Evolutionary conservation across 2,329 filamentous ascomycete species (phyloP).

Genomic region (Fusarium scirpi): DNA sequence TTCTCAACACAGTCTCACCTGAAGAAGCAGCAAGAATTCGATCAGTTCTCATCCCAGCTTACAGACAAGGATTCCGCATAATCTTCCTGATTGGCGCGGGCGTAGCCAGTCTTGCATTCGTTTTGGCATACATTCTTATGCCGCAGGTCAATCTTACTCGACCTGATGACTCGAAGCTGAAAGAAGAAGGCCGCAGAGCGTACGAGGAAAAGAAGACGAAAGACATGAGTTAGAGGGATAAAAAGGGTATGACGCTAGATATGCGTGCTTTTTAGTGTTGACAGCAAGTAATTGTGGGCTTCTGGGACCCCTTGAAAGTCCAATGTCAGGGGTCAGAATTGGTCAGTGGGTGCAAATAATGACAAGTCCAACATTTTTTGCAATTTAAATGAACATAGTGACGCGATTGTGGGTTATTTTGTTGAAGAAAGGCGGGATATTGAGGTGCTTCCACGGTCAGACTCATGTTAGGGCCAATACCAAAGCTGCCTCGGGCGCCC

Average conservation of each 20-base stretch:
- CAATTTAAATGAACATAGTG: background rate
- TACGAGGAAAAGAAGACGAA: constrained; percentile 30
- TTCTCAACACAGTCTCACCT: constrained; percentile 46
- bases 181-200: constrained; percentile 49
- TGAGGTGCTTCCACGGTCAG: background rate
- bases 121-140: constrained; percentile 55
- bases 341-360: too few species aligned
- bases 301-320: too few species aligned
- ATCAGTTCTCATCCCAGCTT: constrained; percentile 52
- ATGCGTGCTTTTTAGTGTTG: background rate
- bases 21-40: constrained; percentile 49
- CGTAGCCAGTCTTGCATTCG: constrained; percentile 52
- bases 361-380: too few species aligned
- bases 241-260: background rate
- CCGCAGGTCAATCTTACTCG: constrained; percentile 54
- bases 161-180: constrained; percentile 54
- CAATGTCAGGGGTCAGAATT: too few species aligned
- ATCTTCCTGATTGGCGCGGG: constrained; percentile 55
- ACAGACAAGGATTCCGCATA: constrained; percentile 52
- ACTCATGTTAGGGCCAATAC: too few species aligned
- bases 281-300: background rate
- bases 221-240: background rate
- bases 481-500: background rate
- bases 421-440: background rate
- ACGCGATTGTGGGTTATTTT: background rate